Conservation (phyloP, 2,329 filamentous ascomycete species). For the Exserohilum turcica region DNA sequence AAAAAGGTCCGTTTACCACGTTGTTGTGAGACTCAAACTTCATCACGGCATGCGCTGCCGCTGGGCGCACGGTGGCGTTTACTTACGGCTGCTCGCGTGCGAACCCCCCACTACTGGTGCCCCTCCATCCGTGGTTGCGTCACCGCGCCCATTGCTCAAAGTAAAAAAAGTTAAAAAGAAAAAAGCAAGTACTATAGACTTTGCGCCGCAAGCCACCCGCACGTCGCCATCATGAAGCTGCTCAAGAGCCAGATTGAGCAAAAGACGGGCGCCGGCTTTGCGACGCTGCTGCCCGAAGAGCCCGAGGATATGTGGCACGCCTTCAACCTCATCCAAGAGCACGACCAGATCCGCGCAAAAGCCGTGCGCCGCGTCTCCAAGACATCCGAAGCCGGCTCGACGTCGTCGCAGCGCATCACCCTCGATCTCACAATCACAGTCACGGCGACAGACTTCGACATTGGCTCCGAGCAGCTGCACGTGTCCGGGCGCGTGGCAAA, state of each 20-base stretch:
- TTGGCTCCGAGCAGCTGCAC: constrained; percentile 69
- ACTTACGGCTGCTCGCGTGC: not conserved
- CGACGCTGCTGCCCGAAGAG: constrained; percentile 72
- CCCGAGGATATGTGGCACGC: constrained; percentile 82
- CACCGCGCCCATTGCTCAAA: too few relatives aligned
- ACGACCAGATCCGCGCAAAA: constrained; percentile 67
- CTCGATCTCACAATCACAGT: constrained; percentile 69
- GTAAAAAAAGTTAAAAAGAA: constrained; percentile 3
- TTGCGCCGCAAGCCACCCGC: not conserved
- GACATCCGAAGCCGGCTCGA: constrained; percentile 65
- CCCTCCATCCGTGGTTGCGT: constrained; percentile 20
- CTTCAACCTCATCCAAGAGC: constrained; percentile 72
- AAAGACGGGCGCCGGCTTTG: constrained; percentile 66
- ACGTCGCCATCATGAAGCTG: constrained; percentile 60
- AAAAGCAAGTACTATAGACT: too few relatives aligned
- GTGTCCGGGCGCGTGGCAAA: constrained; percentile 68
- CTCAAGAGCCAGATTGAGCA: constrained; percentile 69
- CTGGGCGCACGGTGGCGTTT: too few relatives aligned
- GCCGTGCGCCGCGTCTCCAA: constrained; percentile 70
- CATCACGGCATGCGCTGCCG: too few relatives aligned
- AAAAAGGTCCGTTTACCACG: too few relatives aligned
- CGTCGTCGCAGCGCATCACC: constrained; percentile 67
- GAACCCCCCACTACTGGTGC: not conserved
- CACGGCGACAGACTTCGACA: constrained; percentile 70
- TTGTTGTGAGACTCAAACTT: too few relatives aligned